phyloP scores from a whole-genome alignment of 2,329 filamentous ascomycete species.

The Rhynchosporium secalis region DNA sequence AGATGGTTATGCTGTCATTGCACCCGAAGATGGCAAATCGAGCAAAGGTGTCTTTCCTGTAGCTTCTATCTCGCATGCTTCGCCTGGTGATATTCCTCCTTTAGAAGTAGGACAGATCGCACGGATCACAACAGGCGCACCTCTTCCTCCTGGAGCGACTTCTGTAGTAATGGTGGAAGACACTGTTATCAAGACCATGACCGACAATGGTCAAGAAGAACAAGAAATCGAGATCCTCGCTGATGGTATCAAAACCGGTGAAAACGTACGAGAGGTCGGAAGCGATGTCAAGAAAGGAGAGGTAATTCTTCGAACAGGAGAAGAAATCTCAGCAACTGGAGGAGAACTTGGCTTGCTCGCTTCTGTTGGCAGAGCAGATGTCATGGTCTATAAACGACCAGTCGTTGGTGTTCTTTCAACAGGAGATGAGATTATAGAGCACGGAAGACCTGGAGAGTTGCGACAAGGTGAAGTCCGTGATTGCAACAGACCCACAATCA shows the following conservation, averaged over 20 bases:
- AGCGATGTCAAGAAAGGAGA: slow-evolving; percentile 76
- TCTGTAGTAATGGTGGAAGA: slow-evolving; percentile 98
- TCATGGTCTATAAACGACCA: slow-evolving; percentile 73
- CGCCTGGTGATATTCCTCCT: slow-evolving; percentile 64
- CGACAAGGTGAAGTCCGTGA: slow-evolving; percentile 85
- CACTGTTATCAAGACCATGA: slow-evolving; percentile 72
- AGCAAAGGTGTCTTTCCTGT: slow-evolving; percentile 85
- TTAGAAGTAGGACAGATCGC: slow-evolving; percentile 76
- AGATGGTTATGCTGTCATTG: slow-evolving; percentile 88
- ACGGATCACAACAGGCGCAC: slow-evolving; percentile 91
- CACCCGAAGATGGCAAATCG: slow-evolving; percentile 55
- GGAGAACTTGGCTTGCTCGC: slow-evolving; percentile 90
- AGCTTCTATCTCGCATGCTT: slow-evolving; percentile 80
- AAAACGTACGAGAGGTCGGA: slow-evolving; percentile 89
- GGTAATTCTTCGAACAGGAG: slow-evolving; percentile 72
- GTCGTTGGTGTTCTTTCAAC: slow-evolving; percentile 87
- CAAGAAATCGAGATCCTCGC: slow-evolving; percentile 84
- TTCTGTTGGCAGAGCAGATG: slow-evolving; percentile 72
- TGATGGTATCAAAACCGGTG: slow-evolving; percentile 69
- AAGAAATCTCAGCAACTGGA: slow-evolving; percentile 81
- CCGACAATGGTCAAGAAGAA: slow-evolving; percentile 81
- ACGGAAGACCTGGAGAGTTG: slow-evolving; percentile 62
- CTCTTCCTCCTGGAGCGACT: slow-evolving; percentile 82
- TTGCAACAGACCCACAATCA: slow-evolving; percentile 84
- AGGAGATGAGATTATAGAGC: slow-evolving; percentile 87